phyloP scores from a whole-genome alignment of 139 green algal genomes.

The Asterochloris sp. region DNA sequence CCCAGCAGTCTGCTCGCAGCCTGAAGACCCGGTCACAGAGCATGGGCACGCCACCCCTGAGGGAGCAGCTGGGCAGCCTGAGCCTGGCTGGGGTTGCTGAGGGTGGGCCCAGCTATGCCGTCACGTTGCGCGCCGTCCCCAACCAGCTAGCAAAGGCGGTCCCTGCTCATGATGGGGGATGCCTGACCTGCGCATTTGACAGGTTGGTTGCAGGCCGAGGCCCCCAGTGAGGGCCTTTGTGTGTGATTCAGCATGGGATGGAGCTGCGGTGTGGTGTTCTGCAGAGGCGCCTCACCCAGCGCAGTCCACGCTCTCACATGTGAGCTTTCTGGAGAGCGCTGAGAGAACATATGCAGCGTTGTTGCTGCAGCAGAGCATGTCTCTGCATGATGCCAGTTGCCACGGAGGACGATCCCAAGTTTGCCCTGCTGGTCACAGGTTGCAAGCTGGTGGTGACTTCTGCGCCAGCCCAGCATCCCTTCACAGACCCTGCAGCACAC shows the following conservation, averaged over 20 bases:
- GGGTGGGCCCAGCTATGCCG: background rate
- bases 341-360: background rate
- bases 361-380: background rate
- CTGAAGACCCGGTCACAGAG: background rate
- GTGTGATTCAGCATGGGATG: background rate
- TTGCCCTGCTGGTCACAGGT: too few species aligned
- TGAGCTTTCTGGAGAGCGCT: background rate
- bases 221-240: background rate
- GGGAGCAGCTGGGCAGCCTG: background rate
- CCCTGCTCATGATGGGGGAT: constrained; percentile 49
- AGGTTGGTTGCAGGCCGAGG: background rate
- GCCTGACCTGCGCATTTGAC: constrained; percentile 47
- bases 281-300: background rate
- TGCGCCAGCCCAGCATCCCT: too few species aligned
- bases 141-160: constrained; percentile 9
- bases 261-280: too few species aligned
- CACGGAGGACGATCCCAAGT: too few species aligned
- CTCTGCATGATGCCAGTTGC: too few species aligned
- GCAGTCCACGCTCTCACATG: background rate
- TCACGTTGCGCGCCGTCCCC: constrained; percentile 10
- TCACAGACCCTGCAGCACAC: too few species aligned
- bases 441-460: too few species aligned
- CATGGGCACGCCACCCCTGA: background rate
- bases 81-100: background rate
- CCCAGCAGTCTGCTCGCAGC: background rate